Conservation (phyloP, 108 stramenopile species). For the Aurantiochytrium sp. region DNA sequence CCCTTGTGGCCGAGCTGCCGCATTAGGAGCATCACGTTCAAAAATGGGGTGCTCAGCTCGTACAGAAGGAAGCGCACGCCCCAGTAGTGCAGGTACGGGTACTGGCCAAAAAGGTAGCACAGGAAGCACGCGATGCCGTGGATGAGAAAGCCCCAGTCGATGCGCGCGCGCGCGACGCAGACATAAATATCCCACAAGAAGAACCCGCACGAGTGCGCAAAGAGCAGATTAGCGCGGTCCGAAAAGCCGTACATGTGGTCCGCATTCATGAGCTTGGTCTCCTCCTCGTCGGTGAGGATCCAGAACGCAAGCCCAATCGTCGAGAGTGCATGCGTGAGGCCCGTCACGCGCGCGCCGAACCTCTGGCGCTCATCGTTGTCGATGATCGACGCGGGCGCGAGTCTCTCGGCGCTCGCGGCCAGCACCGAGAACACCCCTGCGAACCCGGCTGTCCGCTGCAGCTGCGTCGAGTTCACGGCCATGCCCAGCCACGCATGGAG, state of each 20-base stretch:
- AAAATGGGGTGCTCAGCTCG: neutral
- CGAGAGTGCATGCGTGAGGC: neutral
- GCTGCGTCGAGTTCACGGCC: neutral
- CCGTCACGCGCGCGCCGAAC: neutral
- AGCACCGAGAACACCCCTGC: neutral
- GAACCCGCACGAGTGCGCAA: slow-evolving; percentile 15
- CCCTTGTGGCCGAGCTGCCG: slow-evolving; percentile 6
- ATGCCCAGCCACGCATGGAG: neutral
- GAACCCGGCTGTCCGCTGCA: neutral
- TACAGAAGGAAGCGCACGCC: slow-evolving; percentile 16
- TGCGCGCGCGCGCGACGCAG: neutral
- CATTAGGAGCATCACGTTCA: neutral
- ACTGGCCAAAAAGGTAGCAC: slow-evolving; percentile 16
- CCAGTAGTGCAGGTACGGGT: slow-evolving; percentile 27
- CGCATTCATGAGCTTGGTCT: neutral
- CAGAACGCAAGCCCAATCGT: neutral
- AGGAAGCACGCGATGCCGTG: neutral
- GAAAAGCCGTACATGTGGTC: slow-evolving; percentile 31
- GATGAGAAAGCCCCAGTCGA: neutral
- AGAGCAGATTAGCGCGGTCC: neutral
- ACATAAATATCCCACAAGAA: slow-evolving; percentile 2
- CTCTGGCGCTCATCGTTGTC: neutral
- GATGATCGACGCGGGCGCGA: neutral
- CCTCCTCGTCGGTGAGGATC: neutral
- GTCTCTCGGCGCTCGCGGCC: neutral